phyloP scores from a whole-genome alignment of 208 protist genomes.

The Leishmania gerbilli region DNA sequence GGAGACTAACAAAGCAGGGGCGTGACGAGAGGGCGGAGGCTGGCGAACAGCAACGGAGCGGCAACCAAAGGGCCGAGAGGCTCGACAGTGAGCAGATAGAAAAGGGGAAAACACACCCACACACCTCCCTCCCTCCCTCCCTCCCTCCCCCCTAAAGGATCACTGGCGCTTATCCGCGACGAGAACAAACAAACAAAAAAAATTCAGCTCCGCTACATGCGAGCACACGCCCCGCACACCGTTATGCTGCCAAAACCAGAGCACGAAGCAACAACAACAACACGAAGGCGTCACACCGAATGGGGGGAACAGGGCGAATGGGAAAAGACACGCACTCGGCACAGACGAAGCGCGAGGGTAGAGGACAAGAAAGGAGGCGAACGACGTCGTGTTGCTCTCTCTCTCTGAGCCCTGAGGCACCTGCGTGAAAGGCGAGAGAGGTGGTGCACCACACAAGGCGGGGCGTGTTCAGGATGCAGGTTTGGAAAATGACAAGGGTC shows the following conservation, averaged over 20 bases:
- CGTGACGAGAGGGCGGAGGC: not conserved
- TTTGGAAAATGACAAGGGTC: not conserved
- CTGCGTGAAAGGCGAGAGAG: not conserved
- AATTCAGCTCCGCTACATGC: not conserved
- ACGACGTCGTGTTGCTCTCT: not conserved
- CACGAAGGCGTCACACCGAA: not conserved
- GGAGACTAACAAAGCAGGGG: too few relatives aligned
- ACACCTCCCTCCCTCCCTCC: too few relatives aligned
- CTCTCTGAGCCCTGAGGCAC: not conserved
- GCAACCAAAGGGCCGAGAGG: slow-evolving; percentile 16
- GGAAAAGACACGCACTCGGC: not conserved
- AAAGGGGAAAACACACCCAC: not conserved
- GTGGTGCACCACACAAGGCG: too few relatives aligned
- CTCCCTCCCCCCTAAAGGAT: not conserved
- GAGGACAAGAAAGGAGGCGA: not conserved
- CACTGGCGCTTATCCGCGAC: not conserved
- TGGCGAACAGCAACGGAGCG: slow-evolving; percentile 6
- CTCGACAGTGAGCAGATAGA: not conserved
- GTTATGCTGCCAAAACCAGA: not conserved
- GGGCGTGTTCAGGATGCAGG: not conserved
- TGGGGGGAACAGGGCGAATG: not conserved
- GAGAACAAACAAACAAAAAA: not conserved
- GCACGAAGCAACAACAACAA: not conserved
- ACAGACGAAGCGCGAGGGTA: not conserved
- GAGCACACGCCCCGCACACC: not conserved